Percentiles rank a stretch among this genome's conserved stretches.
Evolutionary conservation across 2,329 filamentous ascomycete genomes (phyloP).

Genomic region (Moelleriella libera): DNA sequence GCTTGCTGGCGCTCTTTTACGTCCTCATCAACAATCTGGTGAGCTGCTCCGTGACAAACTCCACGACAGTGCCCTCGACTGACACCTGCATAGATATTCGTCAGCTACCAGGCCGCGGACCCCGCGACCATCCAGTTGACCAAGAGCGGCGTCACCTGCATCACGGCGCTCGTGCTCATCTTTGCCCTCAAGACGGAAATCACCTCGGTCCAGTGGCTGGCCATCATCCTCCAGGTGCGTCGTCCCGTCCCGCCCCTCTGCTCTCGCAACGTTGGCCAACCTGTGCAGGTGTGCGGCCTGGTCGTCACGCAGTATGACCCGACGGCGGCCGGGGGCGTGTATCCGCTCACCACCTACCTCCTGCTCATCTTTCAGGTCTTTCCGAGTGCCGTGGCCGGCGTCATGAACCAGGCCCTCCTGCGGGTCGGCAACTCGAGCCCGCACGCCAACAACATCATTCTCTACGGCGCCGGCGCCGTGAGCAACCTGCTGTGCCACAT

Average conservation of each 20-base stretch:
- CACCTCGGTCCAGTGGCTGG: conserved; percentile 15
- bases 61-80: background rate
- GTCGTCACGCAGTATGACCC: conserved; percentile 12
- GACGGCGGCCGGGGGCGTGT: conserved; percentile 12
- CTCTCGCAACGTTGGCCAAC: background rate
- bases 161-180: conserved; percentile 7
- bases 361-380: conserved; percentile 17
- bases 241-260: background rate
- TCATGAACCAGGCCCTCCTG: conserved; percentile 19
- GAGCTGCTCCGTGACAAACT: too few relatives aligned
- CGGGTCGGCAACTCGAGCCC: conserved; percentile 16
- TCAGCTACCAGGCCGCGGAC: conserved; percentile 16
- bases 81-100: conserved; percentile 10
- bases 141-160: conserved; percentile 17
- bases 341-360: conserved; percentile 14
- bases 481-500: conserved; percentile 16
- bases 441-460: conserved; percentile 17
- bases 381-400: conserved; percentile 16
- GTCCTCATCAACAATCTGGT: conserved; percentile 18
- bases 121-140: conserved; percentile 17
- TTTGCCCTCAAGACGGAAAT: conserved; percentile 12
- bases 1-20: conserved; percentile 17
- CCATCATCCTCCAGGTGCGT: conserved; percentile 14
- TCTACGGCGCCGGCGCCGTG: conserved; percentile 14
- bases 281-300: conserved; percentile 13